These are phyloP conservation scores for Barbatosphaeria neglecta DNA, from an alignment of 495 filamentous ascomycete genomes.

Conservation along the genomic window DNA sequence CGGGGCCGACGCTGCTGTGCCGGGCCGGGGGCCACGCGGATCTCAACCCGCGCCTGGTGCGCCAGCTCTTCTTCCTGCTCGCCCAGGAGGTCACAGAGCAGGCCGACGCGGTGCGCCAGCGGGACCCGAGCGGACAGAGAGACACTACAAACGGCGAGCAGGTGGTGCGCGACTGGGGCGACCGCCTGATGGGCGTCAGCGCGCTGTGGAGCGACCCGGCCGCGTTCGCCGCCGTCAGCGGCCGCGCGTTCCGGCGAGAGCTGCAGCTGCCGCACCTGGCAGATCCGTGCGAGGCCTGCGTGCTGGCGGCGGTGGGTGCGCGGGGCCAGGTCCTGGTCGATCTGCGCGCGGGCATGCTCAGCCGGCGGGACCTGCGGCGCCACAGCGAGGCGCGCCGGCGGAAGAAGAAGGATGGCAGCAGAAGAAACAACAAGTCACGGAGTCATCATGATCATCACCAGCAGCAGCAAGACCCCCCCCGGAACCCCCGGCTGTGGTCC, in stretches of 20 bases:
- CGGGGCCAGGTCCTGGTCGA: slow-evolving; percentile 5
- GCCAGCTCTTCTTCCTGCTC: slow-evolving; percentile 9
- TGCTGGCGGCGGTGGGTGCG: slow-evolving; percentile 10
- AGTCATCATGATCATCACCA: no score
- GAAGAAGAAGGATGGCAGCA: neutral
- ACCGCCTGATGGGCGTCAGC: slow-evolving; percentile 8
- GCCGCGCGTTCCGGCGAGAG: neutral
- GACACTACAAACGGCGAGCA: neutral
- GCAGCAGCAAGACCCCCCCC: no score
- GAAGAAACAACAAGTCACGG: neutral
- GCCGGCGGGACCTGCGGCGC: neutral
- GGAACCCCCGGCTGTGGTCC: neutral
- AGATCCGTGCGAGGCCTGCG: slow-evolving; percentile 13
- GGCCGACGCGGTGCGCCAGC: neutral
- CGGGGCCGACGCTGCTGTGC: slow-evolving; percentile 6
- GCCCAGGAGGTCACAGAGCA: slow-evolving; percentile 6
- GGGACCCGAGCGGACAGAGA: neutral
- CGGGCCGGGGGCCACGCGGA: slow-evolving; percentile 3
- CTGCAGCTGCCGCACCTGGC: neutral
- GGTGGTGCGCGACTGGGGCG: slow-evolving; percentile 1
- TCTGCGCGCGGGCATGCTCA: neutral
- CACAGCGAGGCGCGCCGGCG: neutral
- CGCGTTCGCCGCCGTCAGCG: neutral
- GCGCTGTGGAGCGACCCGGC: slow-evolving; percentile 9
- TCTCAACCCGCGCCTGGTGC: slow-evolving; percentile 11